phyloP scores from a whole-genome alignment of 345 rosid species.

The Kernera saxatilis region DNA sequence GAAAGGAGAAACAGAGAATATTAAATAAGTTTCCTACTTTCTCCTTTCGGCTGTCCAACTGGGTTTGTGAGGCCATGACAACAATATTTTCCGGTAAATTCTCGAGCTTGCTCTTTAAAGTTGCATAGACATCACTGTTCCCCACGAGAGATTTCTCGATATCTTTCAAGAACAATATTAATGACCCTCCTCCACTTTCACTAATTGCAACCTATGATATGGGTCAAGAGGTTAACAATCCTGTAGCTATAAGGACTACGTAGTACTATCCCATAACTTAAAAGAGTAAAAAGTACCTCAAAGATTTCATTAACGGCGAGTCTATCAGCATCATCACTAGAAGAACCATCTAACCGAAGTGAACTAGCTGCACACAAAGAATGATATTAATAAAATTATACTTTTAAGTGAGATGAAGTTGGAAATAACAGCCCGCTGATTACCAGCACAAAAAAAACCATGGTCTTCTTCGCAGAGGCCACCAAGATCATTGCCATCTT shows the following conservation, averaged over 20 bases:
- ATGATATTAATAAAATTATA: background rate
- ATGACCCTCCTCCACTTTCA: conserved; percentile 66
- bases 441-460: conserved; percentile 94
- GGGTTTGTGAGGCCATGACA: conserved; percentile 88
- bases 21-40: conserved; percentile 44
- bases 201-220: conserved; percentile 54
- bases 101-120: conserved; percentile 73
- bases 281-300: conserved; percentile 48
- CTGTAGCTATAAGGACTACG: conserved; percentile 3
- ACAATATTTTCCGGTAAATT: conserved; percentile 68
- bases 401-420: background rate
- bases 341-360: conserved; percentile 71
- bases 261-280: conserved; percentile 1
- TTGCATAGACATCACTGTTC: conserved; percentile 59
- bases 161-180: conserved; percentile 84
- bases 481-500: conserved; percentile 93
- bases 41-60: conserved; percentile 89
- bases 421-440: background rate
- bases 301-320: conserved; percentile 79
- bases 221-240: conserved; percentile 9
- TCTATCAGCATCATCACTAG: conserved; percentile 78
- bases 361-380: conserved; percentile 52
- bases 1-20: background rate
- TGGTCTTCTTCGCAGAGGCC: conserved; percentile 86
- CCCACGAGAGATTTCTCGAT: conserved; percentile 79